Percentiles rank a stretch among this genome's conserved stretches.
phyloP scores from a whole-genome alignment of 108 stramenopile genomes.

The Cylindrotheca closterium region DNA sequence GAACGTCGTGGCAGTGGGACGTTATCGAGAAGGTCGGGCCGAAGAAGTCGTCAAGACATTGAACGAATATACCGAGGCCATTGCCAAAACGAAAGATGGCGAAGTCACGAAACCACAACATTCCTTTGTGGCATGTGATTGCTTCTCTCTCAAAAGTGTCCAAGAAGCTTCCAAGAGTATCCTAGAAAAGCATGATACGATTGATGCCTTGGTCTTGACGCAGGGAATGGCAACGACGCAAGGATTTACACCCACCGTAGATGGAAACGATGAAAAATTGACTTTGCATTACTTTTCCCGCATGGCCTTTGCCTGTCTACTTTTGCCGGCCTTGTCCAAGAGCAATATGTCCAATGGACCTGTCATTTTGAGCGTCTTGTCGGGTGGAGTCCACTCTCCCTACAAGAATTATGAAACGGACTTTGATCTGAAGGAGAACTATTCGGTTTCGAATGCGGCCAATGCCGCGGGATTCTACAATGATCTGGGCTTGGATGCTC shows the following conservation, averaged over 20 bases:
- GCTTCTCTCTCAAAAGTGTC: slow-evolving; percentile 41
- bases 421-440: slow-evolving; percentile 40
- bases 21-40: slow-evolving; percentile 27
- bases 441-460: slow-evolving; percentile 56
- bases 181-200: slow-evolving; percentile 8
- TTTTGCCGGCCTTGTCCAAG: slow-evolving; percentile 4
- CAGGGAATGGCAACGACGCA: slow-evolving; percentile 72
- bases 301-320: slow-evolving; percentile 1
- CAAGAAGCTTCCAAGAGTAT: slow-evolving; percentile 34
- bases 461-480: slow-evolving; percentile 65
- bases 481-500: slow-evolving; percentile 53
- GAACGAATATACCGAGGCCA: background rate
- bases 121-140: slow-evolving; percentile 46
- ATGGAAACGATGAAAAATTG: slow-evolving; percentile 65
- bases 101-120: background rate
- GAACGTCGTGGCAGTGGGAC: slow-evolving; percentile 36
- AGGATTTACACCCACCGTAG: slow-evolving; percentile 47
- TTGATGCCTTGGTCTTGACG: slow-evolving; percentile 61
- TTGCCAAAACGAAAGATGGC: background rate
- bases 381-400: slow-evolving; percentile 53
- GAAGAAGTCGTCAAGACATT: slow-evolving; percentile 17
- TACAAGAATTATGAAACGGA: slow-evolving; percentile 43
- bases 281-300: slow-evolving; percentile 40
- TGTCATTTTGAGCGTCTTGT: slow-evolving; percentile 41
- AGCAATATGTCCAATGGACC: slow-evolving; percentile 6